Conservation (phyloP, 2,329 filamentous ascomycete species). For the Aureobasidium sp. region DNA sequence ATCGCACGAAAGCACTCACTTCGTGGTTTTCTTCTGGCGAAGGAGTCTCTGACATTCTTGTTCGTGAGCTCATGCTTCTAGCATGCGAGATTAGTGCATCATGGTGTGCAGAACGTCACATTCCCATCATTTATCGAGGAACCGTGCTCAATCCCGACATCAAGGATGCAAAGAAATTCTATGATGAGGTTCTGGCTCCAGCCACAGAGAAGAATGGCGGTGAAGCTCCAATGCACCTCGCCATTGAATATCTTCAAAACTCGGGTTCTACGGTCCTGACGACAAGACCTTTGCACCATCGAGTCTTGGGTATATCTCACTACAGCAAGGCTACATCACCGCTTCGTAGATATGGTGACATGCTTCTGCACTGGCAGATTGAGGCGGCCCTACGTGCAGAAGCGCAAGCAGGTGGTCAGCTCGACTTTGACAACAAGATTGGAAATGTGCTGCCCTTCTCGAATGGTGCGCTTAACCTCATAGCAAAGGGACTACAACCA, state of each 20-base stretch:
- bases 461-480: constrained; percentile 39
- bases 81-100: constrained; percentile 44
- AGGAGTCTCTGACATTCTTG: constrained; percentile 24
- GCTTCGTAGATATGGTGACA: constrained; percentile 53
- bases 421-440: constrained; percentile 20
- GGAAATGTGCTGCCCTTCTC: constrained; percentile 44
- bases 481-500: constrained; percentile 41
- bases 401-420: constrained; percentile 38
- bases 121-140: constrained; percentile 47
- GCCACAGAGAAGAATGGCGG: constrained; percentile 31
- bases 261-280: constrained; percentile 39
- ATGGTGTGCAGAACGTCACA: constrained; percentile 46
- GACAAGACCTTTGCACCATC: constrained; percentile 43
- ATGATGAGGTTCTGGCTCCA: constrained; percentile 31
- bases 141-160: constrained; percentile 22
- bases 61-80: constrained; percentile 50
- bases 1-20: constrained; percentile 27
- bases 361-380: constrained; percentile 58
- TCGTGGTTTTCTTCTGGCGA: constrained; percentile 26
- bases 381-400: constrained; percentile 55
- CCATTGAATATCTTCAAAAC: constrained; percentile 36
- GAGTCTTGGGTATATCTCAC: constrained; percentile 43
- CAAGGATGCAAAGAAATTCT: constrained; percentile 22
- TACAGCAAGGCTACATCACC: constrained; percentile 57
- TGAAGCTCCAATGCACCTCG: constrained; percentile 30